Conservation (phyloP, 768 basidiomycete genomes). For the Naganishia randhawae region DNA sequence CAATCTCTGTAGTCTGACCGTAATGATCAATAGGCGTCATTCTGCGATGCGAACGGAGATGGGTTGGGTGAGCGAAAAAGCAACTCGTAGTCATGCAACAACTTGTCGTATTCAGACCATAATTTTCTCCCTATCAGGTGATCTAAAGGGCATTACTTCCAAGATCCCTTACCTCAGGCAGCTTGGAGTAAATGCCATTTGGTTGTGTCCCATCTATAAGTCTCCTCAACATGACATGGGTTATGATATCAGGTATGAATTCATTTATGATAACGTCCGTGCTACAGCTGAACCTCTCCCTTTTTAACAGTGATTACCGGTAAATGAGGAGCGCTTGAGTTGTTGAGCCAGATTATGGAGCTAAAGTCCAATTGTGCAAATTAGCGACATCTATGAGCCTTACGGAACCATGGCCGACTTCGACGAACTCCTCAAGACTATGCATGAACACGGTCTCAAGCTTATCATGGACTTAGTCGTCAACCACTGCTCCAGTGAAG, state of each 20-base stretch:
- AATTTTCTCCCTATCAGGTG: slow-evolving; percentile 65
- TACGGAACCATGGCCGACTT: slow-evolving; percentile 49
- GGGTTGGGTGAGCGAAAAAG: slow-evolving; percentile 53
- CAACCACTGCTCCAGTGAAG: slow-evolving; percentile 56
- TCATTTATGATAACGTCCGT: no score
- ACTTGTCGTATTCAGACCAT: slow-evolving; percentile 65
- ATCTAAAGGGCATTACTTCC: slow-evolving; percentile 62
- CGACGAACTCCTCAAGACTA: slow-evolving; percentile 38
- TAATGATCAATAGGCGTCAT: slow-evolving; percentile 53
- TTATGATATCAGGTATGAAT: slow-evolving; percentile 54
- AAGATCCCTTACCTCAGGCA: slow-evolving; percentile 68
- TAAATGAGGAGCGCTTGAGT: background rate
- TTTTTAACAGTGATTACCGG: slow-evolving; percentile 11
- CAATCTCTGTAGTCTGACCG: background rate
- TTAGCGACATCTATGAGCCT: slow-evolving; percentile 57
- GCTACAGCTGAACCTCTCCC: background rate
- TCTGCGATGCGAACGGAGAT: slow-evolving; percentile 68
- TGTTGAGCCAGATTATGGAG: no score
- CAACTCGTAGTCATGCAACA: slow-evolving; percentile 33
- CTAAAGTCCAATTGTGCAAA: background rate
- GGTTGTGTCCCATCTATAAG: slow-evolving; percentile 69
- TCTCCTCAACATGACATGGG: slow-evolving; percentile 70
- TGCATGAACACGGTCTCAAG: slow-evolving; percentile 66
- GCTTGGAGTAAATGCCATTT: slow-evolving; percentile 65
- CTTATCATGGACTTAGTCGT: slow-evolving; percentile 75